phyloP scores from a whole-genome alignment of 2,329 filamentous ascomycete species.

The Apiospora saccharicola region DNA sequence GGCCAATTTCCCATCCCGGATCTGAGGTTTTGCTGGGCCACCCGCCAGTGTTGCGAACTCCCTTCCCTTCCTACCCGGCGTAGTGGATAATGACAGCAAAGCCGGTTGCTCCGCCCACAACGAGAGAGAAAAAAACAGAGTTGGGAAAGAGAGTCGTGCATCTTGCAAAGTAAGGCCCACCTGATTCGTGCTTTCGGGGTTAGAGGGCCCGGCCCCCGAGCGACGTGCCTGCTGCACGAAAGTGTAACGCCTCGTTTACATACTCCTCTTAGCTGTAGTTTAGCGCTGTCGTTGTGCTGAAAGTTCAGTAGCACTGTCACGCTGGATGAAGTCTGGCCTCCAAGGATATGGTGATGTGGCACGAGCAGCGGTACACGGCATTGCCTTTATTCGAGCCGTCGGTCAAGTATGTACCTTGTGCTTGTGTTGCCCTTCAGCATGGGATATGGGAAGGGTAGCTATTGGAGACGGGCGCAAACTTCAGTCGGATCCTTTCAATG shows the following conservation, averaged over 20 bases:
- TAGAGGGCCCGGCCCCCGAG: slow-evolving; percentile 11
- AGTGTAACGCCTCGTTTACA: not conserved
- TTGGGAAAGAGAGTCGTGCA: not conserved
- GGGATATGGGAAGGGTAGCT: not conserved
- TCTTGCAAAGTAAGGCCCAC: not conserved
- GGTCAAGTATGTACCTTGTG: not conserved
- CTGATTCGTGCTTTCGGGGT: slow-evolving; percentile 7
- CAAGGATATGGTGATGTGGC: not conserved
- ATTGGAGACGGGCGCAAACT: not conserved
- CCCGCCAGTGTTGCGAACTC: slow-evolving; percentile 19
- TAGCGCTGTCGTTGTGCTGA: not conserved
- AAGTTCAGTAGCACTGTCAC: slow-evolving; percentile 2
- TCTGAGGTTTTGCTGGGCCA: slow-evolving; percentile 17
- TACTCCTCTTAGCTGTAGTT: not conserved
- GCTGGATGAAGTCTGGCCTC: slow-evolving; percentile 2
- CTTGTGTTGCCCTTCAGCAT: slow-evolving; percentile 15
- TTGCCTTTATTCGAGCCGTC: slow-evolving; percentile 17
- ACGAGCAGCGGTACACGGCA: slow-evolving; percentile 1
- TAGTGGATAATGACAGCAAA: slow-evolving; percentile 13
- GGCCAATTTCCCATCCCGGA: slow-evolving; percentile 17
- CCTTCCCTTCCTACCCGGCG: slow-evolving; percentile 11
- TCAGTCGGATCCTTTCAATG: not conserved
- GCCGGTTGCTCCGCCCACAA: slow-evolving; percentile 1
- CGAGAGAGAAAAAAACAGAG: not conserved
- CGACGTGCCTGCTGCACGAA: not conserved